A percentile compares a stretch with the other conserved stretches of the same genome.
Evolutionary conservation across 345 rosid genomes (phyloP).

Genomic region (Eutrema japonicum): DNA sequence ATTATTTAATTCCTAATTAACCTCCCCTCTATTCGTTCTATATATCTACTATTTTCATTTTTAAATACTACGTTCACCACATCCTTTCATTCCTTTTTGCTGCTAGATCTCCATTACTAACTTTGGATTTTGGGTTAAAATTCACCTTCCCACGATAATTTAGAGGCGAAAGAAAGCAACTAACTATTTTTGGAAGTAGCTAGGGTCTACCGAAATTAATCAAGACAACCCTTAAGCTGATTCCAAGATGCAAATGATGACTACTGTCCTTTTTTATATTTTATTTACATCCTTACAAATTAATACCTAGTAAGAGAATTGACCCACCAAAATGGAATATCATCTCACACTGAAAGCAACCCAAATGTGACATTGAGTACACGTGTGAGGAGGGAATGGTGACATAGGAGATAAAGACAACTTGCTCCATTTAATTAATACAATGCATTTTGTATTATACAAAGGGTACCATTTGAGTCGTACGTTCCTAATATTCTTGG

Average conservation of each 20-base stretch:
- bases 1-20: slow-evolving; percentile 3
- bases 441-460: slow-evolving; percentile 23
- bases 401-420: slow-evolving; percentile 36
- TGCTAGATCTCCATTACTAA: slow-evolving; percentile 4
- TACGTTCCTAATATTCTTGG: slow-evolving; percentile 42
- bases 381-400: slow-evolving; percentile 30
- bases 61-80: background rate
- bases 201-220: slow-evolving; percentile 19
- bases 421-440: slow-evolving; percentile 26
- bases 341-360: slow-evolving; percentile 16
- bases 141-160: slow-evolving; percentile 6
- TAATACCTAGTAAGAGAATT: slow-evolving; percentile 11
- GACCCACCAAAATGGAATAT: slow-evolving; percentile 23
- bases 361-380: slow-evolving; percentile 37
- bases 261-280: background rate
- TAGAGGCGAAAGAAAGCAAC: slow-evolving; percentile 15
- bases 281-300: slow-evolving; percentile 34
- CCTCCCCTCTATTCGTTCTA: background rate
- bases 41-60: slow-evolving; percentile 3
- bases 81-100: slow-evolving; percentile 3
- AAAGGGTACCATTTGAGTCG: slow-evolving; percentile 11
- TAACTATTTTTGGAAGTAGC: slow-evolving; percentile 13
- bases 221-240: slow-evolving; percentile 1
- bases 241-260: slow-evolving; percentile 22
- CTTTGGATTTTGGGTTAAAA: slow-evolving; percentile 20